Evolutionary conservation across 352 stramenopile genomes (phyloP).

Genomic region (Globisporangium uncinulatum): DNA sequence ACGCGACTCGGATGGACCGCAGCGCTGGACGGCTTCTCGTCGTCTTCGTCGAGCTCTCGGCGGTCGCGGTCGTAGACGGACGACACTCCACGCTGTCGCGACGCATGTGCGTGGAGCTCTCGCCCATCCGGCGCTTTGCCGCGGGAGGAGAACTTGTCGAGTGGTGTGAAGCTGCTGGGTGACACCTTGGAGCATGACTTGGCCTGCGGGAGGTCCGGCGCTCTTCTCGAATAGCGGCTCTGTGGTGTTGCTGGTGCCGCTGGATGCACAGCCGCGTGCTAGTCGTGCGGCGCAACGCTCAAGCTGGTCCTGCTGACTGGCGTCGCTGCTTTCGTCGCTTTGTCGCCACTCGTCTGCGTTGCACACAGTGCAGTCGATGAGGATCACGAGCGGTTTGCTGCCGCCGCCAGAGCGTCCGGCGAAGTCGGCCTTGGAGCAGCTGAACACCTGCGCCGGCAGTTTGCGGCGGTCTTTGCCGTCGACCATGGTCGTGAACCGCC

Average conservation of each 20-base stretch:
- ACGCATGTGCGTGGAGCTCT: not conserved
- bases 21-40: not conserved
- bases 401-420: conserved; percentile 2
- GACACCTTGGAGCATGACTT: conserved; percentile 15
- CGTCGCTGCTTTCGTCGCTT: conserved; percentile 4
- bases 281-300: conserved; percentile 5
- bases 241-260: not conserved
- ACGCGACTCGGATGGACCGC: not conserved
- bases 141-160: conserved; percentile 6
- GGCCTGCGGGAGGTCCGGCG: conserved; percentile 2
- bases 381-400: conserved; percentile 11
- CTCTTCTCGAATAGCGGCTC: not conserved
- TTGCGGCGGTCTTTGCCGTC: conserved; percentile 7
- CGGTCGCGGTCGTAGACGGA: conserved; percentile 1
- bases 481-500: conserved; percentile 12
- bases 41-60: conserved; percentile 9
- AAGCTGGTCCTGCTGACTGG: not conserved
- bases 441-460: conserved; percentile 12
- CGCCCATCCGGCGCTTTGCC: not conserved
- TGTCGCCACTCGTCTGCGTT: not conserved
- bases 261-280: conserved; percentile 1
- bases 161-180: conserved; percentile 4
- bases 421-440: conserved; percentile 15
- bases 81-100: not conserved
- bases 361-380: conserved; percentile 8